A percentile compares a stretch with the other conserved stretches of the same genome.
These are phyloP conservation scores for Anastatica hierochuntica DNA, from an alignment of 345 rosid species.

Conservation along the genomic window DNA sequence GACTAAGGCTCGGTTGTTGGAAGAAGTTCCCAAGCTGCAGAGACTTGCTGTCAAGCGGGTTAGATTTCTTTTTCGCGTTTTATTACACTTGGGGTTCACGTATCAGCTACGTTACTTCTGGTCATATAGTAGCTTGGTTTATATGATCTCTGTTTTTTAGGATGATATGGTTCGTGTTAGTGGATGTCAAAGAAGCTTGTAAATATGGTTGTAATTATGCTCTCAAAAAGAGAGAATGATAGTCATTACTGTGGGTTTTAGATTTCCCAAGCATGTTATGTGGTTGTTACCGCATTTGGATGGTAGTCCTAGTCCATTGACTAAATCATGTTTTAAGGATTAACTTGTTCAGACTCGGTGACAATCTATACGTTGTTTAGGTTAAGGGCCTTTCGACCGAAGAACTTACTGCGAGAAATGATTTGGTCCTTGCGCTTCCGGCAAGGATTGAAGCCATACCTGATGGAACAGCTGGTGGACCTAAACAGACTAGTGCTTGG, in stretches of 20 bases:
- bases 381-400: conserved; percentile 87
- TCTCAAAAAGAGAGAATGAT: neutral
- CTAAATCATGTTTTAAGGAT: neutral
- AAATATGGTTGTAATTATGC: neutral
- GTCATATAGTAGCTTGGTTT: too few relatives aligned
- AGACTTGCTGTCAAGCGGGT: conserved; percentile 91
- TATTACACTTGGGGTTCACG: too few relatives aligned
- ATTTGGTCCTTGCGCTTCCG: conserved; percentile 85
- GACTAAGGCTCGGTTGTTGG: conserved; percentile 74
- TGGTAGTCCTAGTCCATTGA: too few relatives aligned
- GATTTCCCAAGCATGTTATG: too few relatives aligned
- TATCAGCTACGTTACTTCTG: too few relatives aligned
- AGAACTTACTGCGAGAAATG: conserved; percentile 86
- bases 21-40: conserved; percentile 90
- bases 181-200: neutral
- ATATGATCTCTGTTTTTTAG: neutral
- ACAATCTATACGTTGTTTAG: conserved; percentile 25
- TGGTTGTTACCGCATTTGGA: too few relatives aligned
- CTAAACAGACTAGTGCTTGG: conserved; percentile 74
- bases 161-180: neutral
- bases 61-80: too few relatives aligned
- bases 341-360: neutral
- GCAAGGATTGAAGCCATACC: conserved; percentile 89
- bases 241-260: too few relatives aligned
- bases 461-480: conserved; percentile 80